Percentiles rank a stretch among this genome's conserved stretches.
Conservation (phyloP, 345 rosid genomes). For the Lagerstroemia speciosa region DNA sequence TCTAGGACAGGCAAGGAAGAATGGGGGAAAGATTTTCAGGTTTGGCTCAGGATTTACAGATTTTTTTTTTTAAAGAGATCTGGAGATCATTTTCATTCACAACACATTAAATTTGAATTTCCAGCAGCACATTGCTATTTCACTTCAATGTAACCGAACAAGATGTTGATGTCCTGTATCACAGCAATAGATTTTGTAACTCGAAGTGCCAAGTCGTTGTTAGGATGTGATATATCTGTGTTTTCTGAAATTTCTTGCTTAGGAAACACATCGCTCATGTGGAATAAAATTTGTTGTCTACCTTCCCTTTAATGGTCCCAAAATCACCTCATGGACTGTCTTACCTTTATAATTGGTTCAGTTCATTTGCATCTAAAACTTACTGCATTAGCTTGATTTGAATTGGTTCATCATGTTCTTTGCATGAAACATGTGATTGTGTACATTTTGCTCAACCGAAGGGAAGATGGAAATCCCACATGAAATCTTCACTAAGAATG, state of each 20-base stretch:
- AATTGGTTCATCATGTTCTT: background rate
- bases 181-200: slow-evolving; percentile 6
- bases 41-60: slow-evolving; percentile 51
- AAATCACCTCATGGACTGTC: background rate
- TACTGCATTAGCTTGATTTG: background rate
- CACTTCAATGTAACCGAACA: background rate
- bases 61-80: slow-evolving; percentile 34
- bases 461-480: no score
- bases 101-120: background rate
- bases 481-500: no score
- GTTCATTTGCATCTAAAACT: background rate
- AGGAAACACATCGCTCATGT: background rate
- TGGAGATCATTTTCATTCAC: slow-evolving; percentile 16
- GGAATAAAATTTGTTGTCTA: slow-evolving; percentile 1
- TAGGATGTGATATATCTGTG: background rate
- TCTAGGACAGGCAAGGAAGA: slow-evolving; percentile 28
- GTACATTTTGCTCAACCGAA: no score
- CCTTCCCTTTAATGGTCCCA: background rate
- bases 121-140: background rate
- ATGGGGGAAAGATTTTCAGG: slow-evolving; percentile 36
- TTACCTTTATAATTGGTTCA: background rate
- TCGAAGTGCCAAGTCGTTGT: background rate
- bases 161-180: background rate
- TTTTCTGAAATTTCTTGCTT: background rate
- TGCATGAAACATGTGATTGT: background rate